Conservation (phyloP, 768 basidiomycete species). For the Podaxis sp. region DNA sequence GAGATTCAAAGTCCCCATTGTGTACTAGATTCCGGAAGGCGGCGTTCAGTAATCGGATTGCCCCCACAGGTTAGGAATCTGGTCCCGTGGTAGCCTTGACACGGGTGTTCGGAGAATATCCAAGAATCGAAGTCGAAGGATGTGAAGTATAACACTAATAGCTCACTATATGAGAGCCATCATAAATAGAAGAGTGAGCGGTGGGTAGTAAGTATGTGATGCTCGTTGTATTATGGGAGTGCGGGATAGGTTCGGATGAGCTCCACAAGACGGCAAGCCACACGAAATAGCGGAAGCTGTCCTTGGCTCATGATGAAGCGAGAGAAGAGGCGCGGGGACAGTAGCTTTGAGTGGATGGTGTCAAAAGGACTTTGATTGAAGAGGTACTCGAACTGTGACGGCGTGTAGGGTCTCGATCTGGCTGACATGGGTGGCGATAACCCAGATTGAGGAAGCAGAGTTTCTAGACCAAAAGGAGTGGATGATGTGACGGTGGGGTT, state of each 20-base stretch:
- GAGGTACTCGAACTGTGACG: neutral
- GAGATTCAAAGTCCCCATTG: neutral
- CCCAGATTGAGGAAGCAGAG: neutral
- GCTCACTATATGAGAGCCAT: neutral
- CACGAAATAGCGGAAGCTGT: neutral
- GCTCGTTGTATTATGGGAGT: neutral
- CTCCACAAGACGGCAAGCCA: neutral
- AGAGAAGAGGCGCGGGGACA: neutral
- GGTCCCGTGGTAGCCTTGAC: neutral
- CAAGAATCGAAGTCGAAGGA: slow-evolving; percentile 15
- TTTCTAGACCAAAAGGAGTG: neutral
- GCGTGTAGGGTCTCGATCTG: neutral
- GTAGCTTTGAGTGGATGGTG: neutral
- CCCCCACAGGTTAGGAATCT: neutral
- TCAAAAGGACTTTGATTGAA: neutral
- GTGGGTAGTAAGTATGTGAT: neutral
- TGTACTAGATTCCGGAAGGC: slow-evolving; percentile 3
- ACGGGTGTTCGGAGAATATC: slow-evolving; percentile 6
- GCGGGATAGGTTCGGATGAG: neutral
- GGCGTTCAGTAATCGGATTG: slow-evolving; percentile 6
- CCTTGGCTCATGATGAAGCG: neutral
- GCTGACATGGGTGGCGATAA: neutral
- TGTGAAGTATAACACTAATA: slow-evolving; percentile 8
- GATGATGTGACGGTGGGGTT: neutral
- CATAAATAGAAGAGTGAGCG: slow-evolving; percentile 9